Percentiles rank a stretch among this genome's conserved stretches.
Evolutionary conservation across 441 rosid species (phyloP).

Genomic region (Erysimum pusillum): DNA sequence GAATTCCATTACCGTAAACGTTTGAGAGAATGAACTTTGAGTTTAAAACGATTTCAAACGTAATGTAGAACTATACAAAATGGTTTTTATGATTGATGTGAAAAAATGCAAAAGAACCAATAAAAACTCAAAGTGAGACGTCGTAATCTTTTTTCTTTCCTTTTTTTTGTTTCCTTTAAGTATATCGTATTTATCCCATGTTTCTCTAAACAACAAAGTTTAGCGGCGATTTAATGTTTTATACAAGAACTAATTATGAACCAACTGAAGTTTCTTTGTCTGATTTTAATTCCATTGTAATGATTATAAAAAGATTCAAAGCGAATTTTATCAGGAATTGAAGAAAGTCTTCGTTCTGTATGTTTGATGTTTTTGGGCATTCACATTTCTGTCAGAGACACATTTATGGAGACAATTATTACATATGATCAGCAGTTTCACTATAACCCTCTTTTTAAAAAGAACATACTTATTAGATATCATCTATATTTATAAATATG

Average conservation of each 20-base stretch:
- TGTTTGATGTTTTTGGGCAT: not conserved
- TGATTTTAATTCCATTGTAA: conserved; percentile 1
- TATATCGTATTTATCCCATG: not conserved
- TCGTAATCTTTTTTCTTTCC: not conserved
- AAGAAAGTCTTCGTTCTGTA: not conserved
- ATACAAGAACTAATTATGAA: not conserved
- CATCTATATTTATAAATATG: not conserved
- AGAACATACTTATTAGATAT: not conserved
- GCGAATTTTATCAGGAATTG: not conserved
- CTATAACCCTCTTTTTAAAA: not conserved
- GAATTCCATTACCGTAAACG: not conserved
- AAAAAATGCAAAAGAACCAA: not conserved
- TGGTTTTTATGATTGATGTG: not conserved
- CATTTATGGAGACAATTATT: not conserved
- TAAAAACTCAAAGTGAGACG: not conserved
- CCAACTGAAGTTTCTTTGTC: not conserved
- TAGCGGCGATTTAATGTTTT: not conserved
- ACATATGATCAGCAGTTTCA: not conserved
- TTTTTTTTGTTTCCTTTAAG: not conserved
- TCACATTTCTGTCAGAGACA: not conserved
- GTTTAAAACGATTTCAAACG: not conserved
- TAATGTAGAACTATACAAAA: not conserved
- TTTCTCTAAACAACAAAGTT: not conserved
- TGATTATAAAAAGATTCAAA: not conserved
- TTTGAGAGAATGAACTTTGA: not conserved